Evolutionary conservation across 129 eudicot species (phyloP), one percentile per base, ranked within the genome.

Genomic region (Artemisia argyi): DNA sequence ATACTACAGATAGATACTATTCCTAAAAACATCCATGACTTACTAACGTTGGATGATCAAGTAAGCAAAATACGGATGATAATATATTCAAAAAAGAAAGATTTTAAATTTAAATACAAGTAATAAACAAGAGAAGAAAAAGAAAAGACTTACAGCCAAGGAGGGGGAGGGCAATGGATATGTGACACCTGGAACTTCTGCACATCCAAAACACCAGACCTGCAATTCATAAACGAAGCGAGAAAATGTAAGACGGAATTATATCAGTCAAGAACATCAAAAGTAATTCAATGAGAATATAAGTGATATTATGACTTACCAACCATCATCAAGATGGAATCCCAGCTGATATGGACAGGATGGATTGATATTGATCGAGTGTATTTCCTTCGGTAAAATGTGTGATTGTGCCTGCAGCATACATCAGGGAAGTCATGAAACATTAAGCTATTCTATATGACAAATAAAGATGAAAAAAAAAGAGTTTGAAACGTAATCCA

Each of bases 261-360:
- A 17, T 15, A 1, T 15, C 53, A 69, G 9, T 64, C 35, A 63
- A 56, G 69, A 35, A 30, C 53, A 68, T 72, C 26, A 26, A 76
- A 24, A 47, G 13, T 55, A 18, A 61, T 35, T 32, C 57, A 47
- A 71, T 66, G 49, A 65, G 3, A 42, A 67, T 48, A 32, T 42
- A 7, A 77, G 32, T 15, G 65, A 65, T 57, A 18, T 72, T 0
- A 20, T 17, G 63, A 85, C 89, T 74, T 90, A 94, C 99, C 99
- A 94, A 73, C 99, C 99, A 84, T 94, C 97, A 56, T 88, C 99
- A 64, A 90, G 97, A 87, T 94, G 99, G 80, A 94, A 94, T 18
- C 88, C 97, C 79, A 94, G 73, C 68, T 89, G 96, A 73, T 82
- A 60, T 5, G 89, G 78, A 74, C 89, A 84, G 51, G 91, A 84